Evolutionary conservation across 2,329 filamentous ascomycete genomes (phyloP).

Genomic region (Chaetomium strumarium): DNA sequence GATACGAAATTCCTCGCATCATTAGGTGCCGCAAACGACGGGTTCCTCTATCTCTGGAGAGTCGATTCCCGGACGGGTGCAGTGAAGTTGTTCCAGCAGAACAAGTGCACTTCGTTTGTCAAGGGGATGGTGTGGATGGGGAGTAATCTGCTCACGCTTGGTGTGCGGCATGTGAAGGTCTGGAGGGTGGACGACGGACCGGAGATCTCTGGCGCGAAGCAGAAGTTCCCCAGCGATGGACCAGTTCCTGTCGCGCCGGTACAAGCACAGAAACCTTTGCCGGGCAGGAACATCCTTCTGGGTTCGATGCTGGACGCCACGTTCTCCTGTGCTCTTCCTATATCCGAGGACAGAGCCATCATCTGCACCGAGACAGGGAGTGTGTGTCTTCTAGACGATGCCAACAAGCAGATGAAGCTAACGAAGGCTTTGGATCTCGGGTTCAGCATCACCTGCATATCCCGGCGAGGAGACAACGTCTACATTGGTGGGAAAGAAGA

Average conservation of each 20-base stretch:
- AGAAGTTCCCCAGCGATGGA: constrained; percentile 46
- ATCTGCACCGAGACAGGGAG: constrained; percentile 84
- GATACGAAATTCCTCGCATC: constrained; percentile 85
- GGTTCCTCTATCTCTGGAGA: constrained; percentile 87
- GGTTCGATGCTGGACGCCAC: constrained; percentile 75
- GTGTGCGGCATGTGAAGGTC: constrained; percentile 85
- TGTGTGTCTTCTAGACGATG: constrained; percentile 81
- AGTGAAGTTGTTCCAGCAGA: constrained; percentile 73
- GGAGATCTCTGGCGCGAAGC: constrained; percentile 56
- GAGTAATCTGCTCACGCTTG: constrained; percentile 74
- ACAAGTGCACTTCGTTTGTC: constrained; percentile 85
- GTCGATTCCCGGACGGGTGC: constrained; percentile 77
- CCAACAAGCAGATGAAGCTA: constrained; percentile 64
- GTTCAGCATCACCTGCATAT: constrained; percentile 63
- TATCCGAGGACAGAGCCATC: constrained; percentile 69
- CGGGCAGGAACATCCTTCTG: constrained; percentile 82
- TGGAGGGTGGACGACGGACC: constrained; percentile 74
- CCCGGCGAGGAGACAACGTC: constrained; percentile 51
- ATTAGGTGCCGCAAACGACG: constrained; percentile 83
- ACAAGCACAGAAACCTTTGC: constrained; percentile 60
- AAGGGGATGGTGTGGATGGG: constrained; percentile 90
- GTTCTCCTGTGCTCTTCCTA: constrained; percentile 69
- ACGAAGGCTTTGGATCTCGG: constrained; percentile 58
- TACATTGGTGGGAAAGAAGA: constrained; percentile 66
- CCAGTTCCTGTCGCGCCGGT: constrained; percentile 25